Evolutionary conservation across 345 rosid genomes (phyloP), one percentile per base, ranked within the genome.

Genomic region (Brassica nigra): DNA sequence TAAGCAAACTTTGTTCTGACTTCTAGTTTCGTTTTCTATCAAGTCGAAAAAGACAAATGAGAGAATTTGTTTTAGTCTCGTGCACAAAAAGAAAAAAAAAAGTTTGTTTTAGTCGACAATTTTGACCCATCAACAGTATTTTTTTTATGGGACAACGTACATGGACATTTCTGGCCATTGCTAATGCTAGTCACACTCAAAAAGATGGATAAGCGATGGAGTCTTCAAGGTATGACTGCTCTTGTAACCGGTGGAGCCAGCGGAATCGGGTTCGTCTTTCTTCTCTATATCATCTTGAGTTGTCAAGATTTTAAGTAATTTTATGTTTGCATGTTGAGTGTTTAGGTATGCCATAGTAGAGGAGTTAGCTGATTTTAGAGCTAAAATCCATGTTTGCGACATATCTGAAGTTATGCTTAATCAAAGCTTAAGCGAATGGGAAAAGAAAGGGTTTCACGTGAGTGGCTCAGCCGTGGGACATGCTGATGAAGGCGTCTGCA

Each of bases 321-420:
- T 16, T 16, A 55, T 57, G 62, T 9, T 55, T 23, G 27, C 27
- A 36, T 55, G 61, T 57, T 27, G 29, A 57, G 3, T 57, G 62
- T 58, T 58, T 18, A 58, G 63, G 63, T 9, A 59, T 59, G 64
- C 64, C n/a, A 59, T 59, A 59, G 64, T 59, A 27, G 64, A 59
- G 3, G 64, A 59, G 33, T 18, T 59, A 10, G 64, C 64, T 8
- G 2, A 33, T 10, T 59, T 59, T 27, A 33, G 33, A 27, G 64
- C 33, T 59, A 59, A 2, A 59, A 18, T 59, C n/a, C 64, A 59
- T 59, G 64, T 59, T 3, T 59, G 64, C 7, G 64, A 59, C 15
- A 27, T 10, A 27, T 59, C 64, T 1, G 33, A 59, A 59, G 2
- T 5, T 0, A 0, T 59, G 3, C 64, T 59, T 1, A 59, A 27